Base-by-base conservation (phyloP, 768 basidiomycete species). In the Dioszegia hungarica region DNA sequence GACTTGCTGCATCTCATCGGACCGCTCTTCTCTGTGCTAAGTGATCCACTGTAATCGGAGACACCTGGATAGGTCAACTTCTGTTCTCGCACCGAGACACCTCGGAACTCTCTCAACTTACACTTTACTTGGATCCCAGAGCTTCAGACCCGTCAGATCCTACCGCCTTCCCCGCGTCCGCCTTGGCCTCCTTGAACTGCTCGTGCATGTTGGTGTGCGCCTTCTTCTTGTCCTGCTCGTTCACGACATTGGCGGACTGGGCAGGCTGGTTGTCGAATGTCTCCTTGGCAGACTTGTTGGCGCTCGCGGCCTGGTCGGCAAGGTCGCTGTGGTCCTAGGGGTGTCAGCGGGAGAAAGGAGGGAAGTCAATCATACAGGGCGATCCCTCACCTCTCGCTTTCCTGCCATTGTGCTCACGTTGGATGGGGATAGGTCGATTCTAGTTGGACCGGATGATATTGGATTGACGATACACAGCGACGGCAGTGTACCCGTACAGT, bases 161-260 rank as follows among this genome's bases (percentile, higher is more conserved):
- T 24, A 43, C 41, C 41, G 41, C 41, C 22, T 43, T 11, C 24
- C 41, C 41, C 41, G 41, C 19, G 12, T 19, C 19, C 19, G 24
- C n/a, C 24, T 24, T 43, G 19, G 41, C 41, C 41, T 43, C 41
- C 41, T 43, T 15, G 41, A 43, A 43, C 41, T 43, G 41, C 41
- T 43, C 41, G 41, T 43, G 41, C 41, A 43, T 43, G 41, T 43
- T 43, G 41, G 41, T 43, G 24, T 43, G 41, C 41, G 41, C 41
- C 20, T 43, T 43, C 41, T 43, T 43, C 41, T 43, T 43, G 41
- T 43, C 41, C 20, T 43, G 41, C 41, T 43, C 41, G 8, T 22
- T 5, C 2, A 25, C 24, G 41, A 25, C 24, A 25, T 43, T 43
- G 2, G 10, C 41, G 19, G 41, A 43, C 41, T 43, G 41, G 2